These are phyloP conservation scores for Corymbia citriodora DNA, from an alignment of 441 rosid genomes.

Conservation along the genomic window DNA sequence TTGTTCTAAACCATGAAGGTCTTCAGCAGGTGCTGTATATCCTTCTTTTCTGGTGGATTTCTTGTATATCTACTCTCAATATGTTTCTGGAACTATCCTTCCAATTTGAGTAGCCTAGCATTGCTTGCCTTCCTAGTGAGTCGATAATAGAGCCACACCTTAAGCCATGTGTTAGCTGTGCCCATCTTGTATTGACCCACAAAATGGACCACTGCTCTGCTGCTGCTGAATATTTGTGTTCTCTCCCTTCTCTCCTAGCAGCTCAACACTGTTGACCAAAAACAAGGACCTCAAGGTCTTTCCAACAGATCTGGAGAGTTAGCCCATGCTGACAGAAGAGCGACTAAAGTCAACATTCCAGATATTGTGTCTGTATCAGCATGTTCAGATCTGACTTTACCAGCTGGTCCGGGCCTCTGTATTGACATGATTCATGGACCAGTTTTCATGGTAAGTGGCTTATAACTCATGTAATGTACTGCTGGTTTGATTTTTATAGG, in stretches of 20 bases:
- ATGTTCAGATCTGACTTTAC: slow-evolving; percentile 90
- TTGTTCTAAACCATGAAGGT: slow-evolving; percentile 78
- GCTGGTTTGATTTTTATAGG: not conserved
- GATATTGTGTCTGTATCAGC: slow-evolving; percentile 83
- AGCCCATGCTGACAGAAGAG: slow-evolving; percentile 43
- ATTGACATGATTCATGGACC: slow-evolving; percentile 72
- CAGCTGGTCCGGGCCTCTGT: slow-evolving; percentile 96
- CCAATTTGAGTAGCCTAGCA: not conserved
- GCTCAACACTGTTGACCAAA: slow-evolving; percentile 52
- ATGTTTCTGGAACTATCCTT: not conserved
- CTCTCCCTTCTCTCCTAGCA: slow-evolving; percentile 12
- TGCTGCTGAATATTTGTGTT: not conserved
- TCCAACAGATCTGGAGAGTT: slow-evolving; percentile 49
- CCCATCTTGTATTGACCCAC: not conserved
- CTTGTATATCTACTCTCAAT: not conserved
- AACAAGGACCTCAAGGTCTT: slow-evolving; percentile 47
- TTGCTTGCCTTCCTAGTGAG: not conserved
- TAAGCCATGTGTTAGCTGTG: not conserved
- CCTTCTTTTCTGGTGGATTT: not conserved
- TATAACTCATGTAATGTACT: not conserved
- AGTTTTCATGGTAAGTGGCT: slow-evolving; percentile 63
- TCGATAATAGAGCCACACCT: not conserved
- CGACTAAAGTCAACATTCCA: slow-evolving; percentile 59
- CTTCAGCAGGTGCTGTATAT: slow-evolving; percentile 57
- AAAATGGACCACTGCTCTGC: not conserved